Percentiles rank a stretch among this genome's conserved stretches.
Evolutionary conservation across 129 eudicot genomes (phyloP).

Genomic region (Solidago caesia): DNA sequence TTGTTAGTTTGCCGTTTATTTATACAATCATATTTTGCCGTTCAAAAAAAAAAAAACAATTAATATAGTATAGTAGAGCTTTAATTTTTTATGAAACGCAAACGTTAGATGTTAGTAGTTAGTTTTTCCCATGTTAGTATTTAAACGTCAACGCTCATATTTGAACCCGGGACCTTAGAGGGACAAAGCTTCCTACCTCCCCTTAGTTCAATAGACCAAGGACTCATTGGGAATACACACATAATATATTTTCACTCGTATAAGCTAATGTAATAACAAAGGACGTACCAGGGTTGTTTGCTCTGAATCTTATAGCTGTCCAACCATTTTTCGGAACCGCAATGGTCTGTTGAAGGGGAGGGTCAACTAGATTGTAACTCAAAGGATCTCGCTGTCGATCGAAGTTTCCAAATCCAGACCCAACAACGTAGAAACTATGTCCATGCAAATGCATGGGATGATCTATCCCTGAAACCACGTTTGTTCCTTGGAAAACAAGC

Average conservation of each 20-base stretch:
- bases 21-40: too few species aligned
- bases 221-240: neutral
- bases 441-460: slow-evolving; percentile 1
- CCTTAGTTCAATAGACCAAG: too few species aligned
- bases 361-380: slow-evolving; percentile 48
- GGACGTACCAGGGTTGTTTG: slow-evolving; percentile 49
- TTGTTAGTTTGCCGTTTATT: too few species aligned
- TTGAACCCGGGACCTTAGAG: too few species aligned
- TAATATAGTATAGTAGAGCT: too few species aligned
- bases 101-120: too few species aligned
- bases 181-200: too few species aligned
- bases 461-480: neutral
- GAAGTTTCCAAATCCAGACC: slow-evolving; percentile 46
- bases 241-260: neutral
- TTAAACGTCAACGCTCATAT: neutral
- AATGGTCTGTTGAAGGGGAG: slow-evolving; percentile 42
- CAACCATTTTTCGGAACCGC: slow-evolving; percentile 52
- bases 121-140: neutral
- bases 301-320: slow-evolving; percentile 48
- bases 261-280: neutral
- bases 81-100: too few species aligned
- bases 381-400: slow-evolving; percentile 29
- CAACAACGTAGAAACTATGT: neutral
- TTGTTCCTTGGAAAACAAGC: neutral
- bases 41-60: too few species aligned